Conservation (phyloP, 2,329 filamentous ascomycete species). For the Tolypocladium nubicola region DNA sequence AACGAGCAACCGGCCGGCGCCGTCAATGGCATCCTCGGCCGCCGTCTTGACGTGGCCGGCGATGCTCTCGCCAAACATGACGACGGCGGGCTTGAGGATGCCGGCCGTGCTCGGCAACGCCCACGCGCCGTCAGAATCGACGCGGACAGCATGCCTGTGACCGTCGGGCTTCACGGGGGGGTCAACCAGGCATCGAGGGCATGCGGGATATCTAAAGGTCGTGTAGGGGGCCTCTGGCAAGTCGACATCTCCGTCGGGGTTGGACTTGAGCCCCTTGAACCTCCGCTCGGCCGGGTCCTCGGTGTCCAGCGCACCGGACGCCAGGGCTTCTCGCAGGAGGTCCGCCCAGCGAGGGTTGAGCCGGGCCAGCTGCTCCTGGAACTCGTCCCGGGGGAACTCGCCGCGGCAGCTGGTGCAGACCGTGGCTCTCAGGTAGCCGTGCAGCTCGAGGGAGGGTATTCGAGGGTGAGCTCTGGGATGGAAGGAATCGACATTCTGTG, state of each 20-base stretch:
- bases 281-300: conserved; percentile 63
- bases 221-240: conserved; percentile 78
- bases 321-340: conserved; percentile 62
- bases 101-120: conserved; percentile 54
- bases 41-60: conserved; percentile 54
- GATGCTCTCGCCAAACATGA: conserved; percentile 95
- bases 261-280: conserved; percentile 64
- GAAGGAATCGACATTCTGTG: conserved; percentile 96
- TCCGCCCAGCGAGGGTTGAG: conserved; percentile 81
- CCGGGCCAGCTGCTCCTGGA: conserved; percentile 64
- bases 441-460: conserved; percentile 71
- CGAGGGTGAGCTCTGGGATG: conserved; percentile 67
- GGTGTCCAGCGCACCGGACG: conserved; percentile 64
- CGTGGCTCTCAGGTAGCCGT: conserved; percentile 77
- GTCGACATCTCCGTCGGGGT: conserved; percentile 92
- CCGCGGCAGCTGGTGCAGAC: conserved; percentile 71
- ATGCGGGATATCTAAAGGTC: conserved; percentile 84
- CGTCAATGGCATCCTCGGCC: conserved; percentile 72
- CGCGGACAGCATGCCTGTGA: conserved; percentile 46
- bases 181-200: conserved; percentile 62
- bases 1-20: conserved; percentile 63
- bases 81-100: conserved; percentile 82
- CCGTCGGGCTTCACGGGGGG: conserved; percentile 49
- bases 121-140: conserved; percentile 78
- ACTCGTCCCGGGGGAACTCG: conserved; percentile 59